A percentile compares a stretch with the other conserved stretches of the same genome.
Conservation (phyloP, 2,329 filamentous ascomycete genomes). For the Lachnellula suecica region DNA sequence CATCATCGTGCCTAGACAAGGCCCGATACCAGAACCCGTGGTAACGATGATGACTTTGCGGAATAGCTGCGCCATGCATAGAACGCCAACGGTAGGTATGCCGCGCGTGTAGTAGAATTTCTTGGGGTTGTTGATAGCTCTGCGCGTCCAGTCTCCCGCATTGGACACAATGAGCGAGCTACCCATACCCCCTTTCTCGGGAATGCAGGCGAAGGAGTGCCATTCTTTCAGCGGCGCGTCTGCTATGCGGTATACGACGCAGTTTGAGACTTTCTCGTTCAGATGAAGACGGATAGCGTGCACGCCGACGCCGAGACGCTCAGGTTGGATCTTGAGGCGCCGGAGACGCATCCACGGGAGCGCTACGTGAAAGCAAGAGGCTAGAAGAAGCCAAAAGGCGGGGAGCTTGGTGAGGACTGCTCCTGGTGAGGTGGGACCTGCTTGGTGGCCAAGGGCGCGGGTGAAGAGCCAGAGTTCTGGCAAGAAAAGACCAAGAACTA, state of each 20-base stretch:
- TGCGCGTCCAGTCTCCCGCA: conserved; percentile 72
- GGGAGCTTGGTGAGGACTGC: no score
- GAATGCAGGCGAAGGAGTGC: conserved; percentile 75
- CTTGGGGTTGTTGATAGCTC: conserved; percentile 61
- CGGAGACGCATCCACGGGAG: no score
- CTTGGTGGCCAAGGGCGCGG: conserved; percentile 32
- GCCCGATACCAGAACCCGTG: conserved; percentile 73
- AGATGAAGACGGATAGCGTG: conserved; percentile 60
- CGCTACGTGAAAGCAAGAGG: no score
- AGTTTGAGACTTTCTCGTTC: conserved; percentile 55
- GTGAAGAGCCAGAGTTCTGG: conserved; percentile 55
- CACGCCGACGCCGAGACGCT: no score
- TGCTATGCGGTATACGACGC: conserved; percentile 62
- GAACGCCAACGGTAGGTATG: conserved; percentile 64
- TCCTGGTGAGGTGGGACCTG: conserved; percentile 36
- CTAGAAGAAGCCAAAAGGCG: no score
- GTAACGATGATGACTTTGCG: conserved; percentile 64
- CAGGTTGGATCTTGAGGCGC: no score
- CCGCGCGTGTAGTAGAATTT: conserved; percentile 66
- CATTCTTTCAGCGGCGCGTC: conserved; percentile 66
- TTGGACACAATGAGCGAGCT: conserved; percentile 67
- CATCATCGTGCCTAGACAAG: conserved; percentile 46
- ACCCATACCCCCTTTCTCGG: conserved; percentile 53
- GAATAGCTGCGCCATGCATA: conserved; percentile 67
- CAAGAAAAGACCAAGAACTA: conserved; percentile 64